Conservation (phyloP, 495 filamentous ascomycete species). For the Parmelia sp. region DNA sequence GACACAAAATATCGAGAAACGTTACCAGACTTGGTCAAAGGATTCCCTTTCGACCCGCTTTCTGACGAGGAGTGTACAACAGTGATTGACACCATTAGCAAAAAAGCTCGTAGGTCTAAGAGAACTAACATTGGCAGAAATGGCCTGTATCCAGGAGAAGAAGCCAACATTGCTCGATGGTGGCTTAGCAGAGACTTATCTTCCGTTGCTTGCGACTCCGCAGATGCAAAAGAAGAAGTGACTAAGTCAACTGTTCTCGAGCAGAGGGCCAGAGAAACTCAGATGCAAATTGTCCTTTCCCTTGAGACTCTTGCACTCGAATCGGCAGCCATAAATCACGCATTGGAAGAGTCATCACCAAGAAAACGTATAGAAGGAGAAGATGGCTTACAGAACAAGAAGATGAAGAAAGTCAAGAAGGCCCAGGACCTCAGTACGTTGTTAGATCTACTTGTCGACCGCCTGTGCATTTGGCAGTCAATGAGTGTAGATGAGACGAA, state of each 20-base stretch:
- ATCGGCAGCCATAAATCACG: conserved; percentile 31
- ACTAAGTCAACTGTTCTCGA: conserved; percentile 54
- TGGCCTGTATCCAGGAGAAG: conserved; percentile 70
- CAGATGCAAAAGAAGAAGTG: conserved; percentile 44
- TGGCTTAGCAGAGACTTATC: conserved; percentile 54
- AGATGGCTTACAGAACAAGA: conserved; percentile 22
- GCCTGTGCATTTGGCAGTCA: conserved; percentile 96
- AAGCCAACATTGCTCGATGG: conserved; percentile 70
- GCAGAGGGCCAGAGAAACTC: conserved; percentile 69
- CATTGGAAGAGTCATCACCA: conserved; percentile 27
- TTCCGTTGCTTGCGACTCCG: conserved; percentile 32
- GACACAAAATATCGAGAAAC: conserved; percentile 85
- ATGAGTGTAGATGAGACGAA: conserved; percentile 52
- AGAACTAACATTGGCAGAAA: conserved; percentile 70
- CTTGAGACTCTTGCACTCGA: conserved; percentile 81
- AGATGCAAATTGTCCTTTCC: conserved; percentile 84
- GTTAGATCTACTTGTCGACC: conserved; percentile 80
- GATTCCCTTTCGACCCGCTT: conserved; percentile 50
- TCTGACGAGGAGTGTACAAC: conserved; percentile 52
- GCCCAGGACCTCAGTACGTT: conserved; percentile 53
- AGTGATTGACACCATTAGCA: conserved; percentile 18
- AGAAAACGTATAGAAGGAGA: conserved; percentile 34
- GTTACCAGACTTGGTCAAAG: conserved; percentile 58
- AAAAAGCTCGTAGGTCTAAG: conserved; percentile 56
- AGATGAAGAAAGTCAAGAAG: conserved; percentile 42